A percentile compares a stretch with the other conserved stretches of the same genome.
Evolutionary conservation across 2,329 filamentous ascomycete genomes (phyloP).

Genomic region (Alternaria panax): DNA sequence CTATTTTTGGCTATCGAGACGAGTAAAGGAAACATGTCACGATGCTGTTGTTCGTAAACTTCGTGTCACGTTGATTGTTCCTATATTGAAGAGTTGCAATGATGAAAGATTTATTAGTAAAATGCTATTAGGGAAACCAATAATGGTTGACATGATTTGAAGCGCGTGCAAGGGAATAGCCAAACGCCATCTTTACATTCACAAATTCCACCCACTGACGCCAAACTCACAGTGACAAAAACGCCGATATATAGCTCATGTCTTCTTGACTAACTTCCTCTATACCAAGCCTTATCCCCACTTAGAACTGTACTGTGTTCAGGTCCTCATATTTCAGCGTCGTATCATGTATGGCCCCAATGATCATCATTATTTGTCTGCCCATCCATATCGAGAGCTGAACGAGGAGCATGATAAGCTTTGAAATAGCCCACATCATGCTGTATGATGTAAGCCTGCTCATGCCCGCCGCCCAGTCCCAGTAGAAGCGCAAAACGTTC

Average conservation of each 20-base stretch:
- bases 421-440: background rate
- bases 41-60: background rate
- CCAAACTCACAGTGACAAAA: background rate
- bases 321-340: background rate
- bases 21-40: background rate
- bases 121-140: background rate
- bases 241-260: accelerated
- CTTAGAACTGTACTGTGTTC: background rate
- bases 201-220: background rate
- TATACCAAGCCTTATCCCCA: background rate
- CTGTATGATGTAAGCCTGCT: background rate
- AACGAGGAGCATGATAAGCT: background rate
- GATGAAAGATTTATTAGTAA: accelerated
- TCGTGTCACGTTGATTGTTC: background rate
- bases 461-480: background rate
- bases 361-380: background rate
- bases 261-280: background rate
- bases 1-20: background rate
- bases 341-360: background rate
- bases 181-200: background rate
- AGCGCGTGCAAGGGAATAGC: too few species aligned
- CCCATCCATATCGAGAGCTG: background rate
- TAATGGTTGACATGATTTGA: background rate
- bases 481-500: background rate
- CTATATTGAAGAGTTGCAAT: background rate